Evolutionary conservation across 306 rosid genomes (phyloP), one percentile per base, ranked within the genome.

Genomic region (Rosa persica): DNA sequence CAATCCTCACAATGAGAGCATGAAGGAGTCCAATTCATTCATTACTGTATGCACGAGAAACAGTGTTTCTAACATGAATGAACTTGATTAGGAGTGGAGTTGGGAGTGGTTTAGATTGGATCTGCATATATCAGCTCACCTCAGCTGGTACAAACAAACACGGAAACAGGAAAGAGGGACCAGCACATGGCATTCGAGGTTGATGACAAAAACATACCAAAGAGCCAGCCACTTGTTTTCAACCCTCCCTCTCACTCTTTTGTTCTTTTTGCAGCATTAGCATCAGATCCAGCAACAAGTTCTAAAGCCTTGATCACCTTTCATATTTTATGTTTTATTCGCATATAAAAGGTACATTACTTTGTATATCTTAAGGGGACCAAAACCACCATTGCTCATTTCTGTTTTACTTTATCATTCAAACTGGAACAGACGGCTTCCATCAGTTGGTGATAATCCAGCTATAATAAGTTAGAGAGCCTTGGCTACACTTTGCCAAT

Each of bases 221-320:
- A 34, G 22, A 65, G 43, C 42, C 43, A 36, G 44, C 70, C 44
- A 65, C 70, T 65, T 6, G 70, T 36, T 65, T 23, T 60, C 66
- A 19, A n/a, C 61, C 60, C 60, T 54, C 65, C 2, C 36, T 9
- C 36, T 23, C 12, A 9, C 16, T 58, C 16, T 25, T 23, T 65
- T 65, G 70, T 65, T 65, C 70, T 13, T 60, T 61, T 25, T 2
- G 9, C 67, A 13, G 16, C 30, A 30, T 10, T 25, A 38, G 67
- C 25, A 73, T 73, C 77, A 38, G 49, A 73, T 73, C 77, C 39
- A 73, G 67, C 52, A 40, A 73, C 36, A 9, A 27, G 42, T 23
- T 5, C 19, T 49, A 27, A 27, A 27, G 55, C 20, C n/a, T 16
- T 12, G 5, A 9, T 25, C 55, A 23, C 57, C 22, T 46, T 48